Conservation (phyloP, 176 grass and related monocot species). For the Lolium perenne region DNA sequence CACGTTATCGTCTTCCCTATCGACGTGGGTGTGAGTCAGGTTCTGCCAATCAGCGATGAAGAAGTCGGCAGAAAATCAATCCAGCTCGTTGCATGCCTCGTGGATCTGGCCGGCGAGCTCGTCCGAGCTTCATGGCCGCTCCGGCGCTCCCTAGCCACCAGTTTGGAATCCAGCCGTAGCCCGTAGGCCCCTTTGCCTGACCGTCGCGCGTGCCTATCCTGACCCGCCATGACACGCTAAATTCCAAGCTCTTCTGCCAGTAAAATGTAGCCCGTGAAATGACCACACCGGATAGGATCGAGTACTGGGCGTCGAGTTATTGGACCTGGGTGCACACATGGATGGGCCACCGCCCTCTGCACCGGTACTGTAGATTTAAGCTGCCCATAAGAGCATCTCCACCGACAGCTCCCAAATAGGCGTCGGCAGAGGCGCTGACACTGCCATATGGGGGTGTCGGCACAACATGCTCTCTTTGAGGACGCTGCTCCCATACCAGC, state of each 20-base stretch:
- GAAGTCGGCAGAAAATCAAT: not conserved
- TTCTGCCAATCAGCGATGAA: not conserved
- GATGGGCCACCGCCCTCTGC: not conserved
- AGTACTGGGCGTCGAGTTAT: not conserved
- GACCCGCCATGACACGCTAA: not conserved
- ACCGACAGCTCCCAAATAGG: too few relatives aligned
- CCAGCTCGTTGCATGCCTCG: not conserved
- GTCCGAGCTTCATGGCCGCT: not conserved
- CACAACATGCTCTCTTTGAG: too few relatives aligned
- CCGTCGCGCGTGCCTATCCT: not conserved
- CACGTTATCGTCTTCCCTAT: not conserved
- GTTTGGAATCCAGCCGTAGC: slow-evolving; percentile 2
- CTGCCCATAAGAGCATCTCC: not conserved
- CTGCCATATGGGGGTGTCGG: too few relatives aligned
- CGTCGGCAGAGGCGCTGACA: too few relatives aligned
- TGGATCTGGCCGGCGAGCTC: not conserved
- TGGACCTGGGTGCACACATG: not conserved
- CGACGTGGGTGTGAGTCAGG: not conserved
- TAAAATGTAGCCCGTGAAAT: slow-evolving; percentile 4
- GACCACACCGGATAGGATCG: not conserved
- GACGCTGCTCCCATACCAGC: too few relatives aligned
- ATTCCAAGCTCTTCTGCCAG: not conserved
- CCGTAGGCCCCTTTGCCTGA: not conserved
- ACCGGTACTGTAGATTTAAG: not conserved
- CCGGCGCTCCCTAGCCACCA: not conserved